Conservation (phyloP, 2,329 filamentous ascomycete species). For the Talaromyces albobiverticillius region DNA sequence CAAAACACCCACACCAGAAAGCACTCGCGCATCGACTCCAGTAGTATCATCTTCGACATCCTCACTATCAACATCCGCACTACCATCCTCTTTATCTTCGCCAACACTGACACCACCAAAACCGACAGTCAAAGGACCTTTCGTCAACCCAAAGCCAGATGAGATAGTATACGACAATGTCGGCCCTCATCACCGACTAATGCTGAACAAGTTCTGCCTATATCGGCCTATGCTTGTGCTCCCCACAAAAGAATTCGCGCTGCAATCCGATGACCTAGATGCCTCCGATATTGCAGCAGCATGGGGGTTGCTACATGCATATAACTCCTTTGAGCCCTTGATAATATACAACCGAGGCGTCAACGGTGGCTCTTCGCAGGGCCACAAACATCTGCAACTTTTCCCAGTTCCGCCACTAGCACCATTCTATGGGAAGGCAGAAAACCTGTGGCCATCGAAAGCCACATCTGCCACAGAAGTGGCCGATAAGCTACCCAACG, state of each 20-base stretch:
- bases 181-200: conserved; percentile 20
- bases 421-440: conserved; percentile 15
- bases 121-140: conserved; percentile 19
- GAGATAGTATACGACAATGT: conserved; percentile 19
- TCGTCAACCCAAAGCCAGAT: conserved; percentile 23
- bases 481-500: conserved; percentile 16
- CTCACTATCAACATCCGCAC: background rate
- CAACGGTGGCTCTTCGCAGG: conserved; percentile 41
- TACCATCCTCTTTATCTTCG: background rate
- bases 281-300: conserved; percentile 33
- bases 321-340: conserved; percentile 29
- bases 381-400: conserved; percentile 47
- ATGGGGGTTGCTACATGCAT: conserved; percentile 32
- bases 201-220: conserved; percentile 25
- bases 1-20: conserved; percentile 11
- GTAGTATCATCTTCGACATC: conserved; percentile 5
- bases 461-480: conserved; percentile 20
- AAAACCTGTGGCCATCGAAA: conserved; percentile 19
- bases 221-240: conserved; percentile 37
- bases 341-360: conserved; percentile 48
- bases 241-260: conserved; percentile 36
- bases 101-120: background rate
- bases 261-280: conserved; percentile 33
- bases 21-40: conserved; percentile 10
- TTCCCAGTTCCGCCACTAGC: conserved; percentile 31